Conservation (phyloP, 768 basidiomycete genomes). For the Clitopilus hobsonii region DNA sequence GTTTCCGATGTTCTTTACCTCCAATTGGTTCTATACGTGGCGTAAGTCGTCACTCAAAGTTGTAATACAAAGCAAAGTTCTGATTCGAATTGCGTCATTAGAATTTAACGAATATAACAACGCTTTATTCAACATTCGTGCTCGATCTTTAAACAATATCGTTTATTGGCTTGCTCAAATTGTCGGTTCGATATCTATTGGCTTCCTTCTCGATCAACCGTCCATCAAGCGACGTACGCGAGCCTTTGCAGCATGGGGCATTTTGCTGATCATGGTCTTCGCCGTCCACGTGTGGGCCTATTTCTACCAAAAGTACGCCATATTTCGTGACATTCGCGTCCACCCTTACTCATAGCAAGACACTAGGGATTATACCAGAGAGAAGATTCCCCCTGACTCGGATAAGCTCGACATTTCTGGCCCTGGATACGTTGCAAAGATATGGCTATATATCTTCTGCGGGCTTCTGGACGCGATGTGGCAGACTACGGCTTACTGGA, state of each 20-base stretch:
- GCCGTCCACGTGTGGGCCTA: conserved; percentile 73
- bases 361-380: conserved; percentile 54
- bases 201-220: conserved; percentile 59
- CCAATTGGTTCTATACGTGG: conserved; percentile 87
- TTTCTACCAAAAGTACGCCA: conserved; percentile 60
- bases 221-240: conserved; percentile 57
- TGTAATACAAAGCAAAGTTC: conserved; percentile 1
- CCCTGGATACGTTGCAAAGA: conserved; percentile 44
- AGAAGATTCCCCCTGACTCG: conserved; percentile 31
- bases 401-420: conserved; percentile 59
- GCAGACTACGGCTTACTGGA: conserved; percentile 81
- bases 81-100: conserved; percentile 19
- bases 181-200: conserved; percentile 67
- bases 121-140: conserved; percentile 77
- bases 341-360: too few relatives aligned
- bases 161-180: conserved; percentile 82
- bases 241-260: conserved; percentile 64
- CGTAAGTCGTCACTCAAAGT: conserved; percentile 42
- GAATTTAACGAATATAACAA: conserved; percentile 80
- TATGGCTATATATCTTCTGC: conserved; percentile 66
- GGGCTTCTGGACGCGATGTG: conserved; percentile 80
- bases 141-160: conserved; percentile 71
- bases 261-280: conserved; percentile 62
- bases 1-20: conserved; percentile 84
- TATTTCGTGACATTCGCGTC: too few relatives aligned